These are phyloP conservation scores for Saccharomycopsis sp. DNA, from an alignment of 805 yeast genomes.

Conservation along the genomic window DNA sequence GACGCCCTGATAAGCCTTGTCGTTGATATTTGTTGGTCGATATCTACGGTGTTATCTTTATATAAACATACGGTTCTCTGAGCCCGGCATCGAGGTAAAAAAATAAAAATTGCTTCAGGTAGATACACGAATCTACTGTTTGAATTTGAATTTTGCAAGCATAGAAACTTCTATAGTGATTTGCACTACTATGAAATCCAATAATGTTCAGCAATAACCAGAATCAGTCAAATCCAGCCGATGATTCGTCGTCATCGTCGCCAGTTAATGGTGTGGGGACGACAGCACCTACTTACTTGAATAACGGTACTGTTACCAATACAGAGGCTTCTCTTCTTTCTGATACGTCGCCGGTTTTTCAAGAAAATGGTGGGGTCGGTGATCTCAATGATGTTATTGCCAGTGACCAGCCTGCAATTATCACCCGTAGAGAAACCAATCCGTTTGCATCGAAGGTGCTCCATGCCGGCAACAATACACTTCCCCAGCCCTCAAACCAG, in stretches of 20 bases:
- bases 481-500: too few species aligned
- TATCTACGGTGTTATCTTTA: too few species aligned
- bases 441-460: background rate
- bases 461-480: background rate
- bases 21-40: too few species aligned
- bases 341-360: background rate
- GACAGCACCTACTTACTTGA: background rate
- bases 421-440: background rate
- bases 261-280: background rate
- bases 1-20: too few species aligned
- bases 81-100: too few species aligned
- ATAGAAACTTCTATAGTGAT: background rate
- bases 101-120: too few species aligned
- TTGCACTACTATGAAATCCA: background rate
- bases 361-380: background rate
- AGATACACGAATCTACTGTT: too few species aligned
- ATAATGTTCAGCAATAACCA: background rate
- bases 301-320: background rate
- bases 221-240: background rate
- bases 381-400: background rate
- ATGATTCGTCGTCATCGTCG: background rate
- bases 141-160: too few species aligned
- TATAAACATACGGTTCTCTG: too few species aligned
- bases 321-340: background rate
- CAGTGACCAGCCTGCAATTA: background rate